phyloP scores from a whole-genome alignment of 768 basidiomycete genomes.

The Amanita pallidorosea region DNA sequence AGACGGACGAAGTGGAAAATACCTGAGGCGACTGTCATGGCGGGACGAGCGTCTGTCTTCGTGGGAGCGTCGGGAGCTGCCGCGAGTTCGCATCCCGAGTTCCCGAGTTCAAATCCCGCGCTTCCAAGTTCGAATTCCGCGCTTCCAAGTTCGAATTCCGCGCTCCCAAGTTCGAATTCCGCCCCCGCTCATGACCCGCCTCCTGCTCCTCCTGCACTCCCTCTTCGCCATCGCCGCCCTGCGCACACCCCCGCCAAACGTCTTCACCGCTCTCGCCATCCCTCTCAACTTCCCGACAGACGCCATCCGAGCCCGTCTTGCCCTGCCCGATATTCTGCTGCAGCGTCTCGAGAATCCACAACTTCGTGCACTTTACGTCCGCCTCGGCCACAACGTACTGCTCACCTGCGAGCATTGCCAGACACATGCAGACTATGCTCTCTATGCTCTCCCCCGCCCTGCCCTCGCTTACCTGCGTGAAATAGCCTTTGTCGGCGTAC shows the following conservation, averaged over 20 bases:
- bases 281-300: slow-evolving; percentile 47
- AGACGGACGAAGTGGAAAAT: too few species aligned
- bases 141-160: too few species aligned
- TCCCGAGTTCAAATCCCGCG: too few species aligned
- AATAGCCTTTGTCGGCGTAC: slow-evolving; percentile 16
- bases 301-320: slow-evolving; percentile 33
- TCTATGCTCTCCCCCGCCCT: slow-evolving; percentile 44
- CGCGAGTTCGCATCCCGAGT: too few species aligned
- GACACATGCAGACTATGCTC: slow-evolving; percentile 45
- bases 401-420: slow-evolving; percentile 58
- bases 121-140: neutral
- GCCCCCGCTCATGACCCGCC: slow-evolving; percentile 4
- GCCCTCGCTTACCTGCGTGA: slow-evolving; percentile 52
- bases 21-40: neutral
- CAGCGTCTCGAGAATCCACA: slow-evolving; percentile 47
- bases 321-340: slow-evolving; percentile 39
- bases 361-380: slow-evolving; percentile 44
- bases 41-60: too few species aligned
- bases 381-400: slow-evolving; percentile 60
- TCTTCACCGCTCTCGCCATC: slow-evolving; percentile 46
- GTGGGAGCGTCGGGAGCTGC: too few species aligned
- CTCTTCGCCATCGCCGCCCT: slow-evolving; percentile 36
- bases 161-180: neutral
- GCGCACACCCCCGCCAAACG: slow-evolving; percentile 43
- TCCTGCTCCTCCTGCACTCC: slow-evolving; percentile 38